Percentiles rank a stretch among this genome's conserved stretches.
Evolutionary conservation across 331 rosid species (phyloP).

Genomic region (Dryas integrifolia): DNA sequence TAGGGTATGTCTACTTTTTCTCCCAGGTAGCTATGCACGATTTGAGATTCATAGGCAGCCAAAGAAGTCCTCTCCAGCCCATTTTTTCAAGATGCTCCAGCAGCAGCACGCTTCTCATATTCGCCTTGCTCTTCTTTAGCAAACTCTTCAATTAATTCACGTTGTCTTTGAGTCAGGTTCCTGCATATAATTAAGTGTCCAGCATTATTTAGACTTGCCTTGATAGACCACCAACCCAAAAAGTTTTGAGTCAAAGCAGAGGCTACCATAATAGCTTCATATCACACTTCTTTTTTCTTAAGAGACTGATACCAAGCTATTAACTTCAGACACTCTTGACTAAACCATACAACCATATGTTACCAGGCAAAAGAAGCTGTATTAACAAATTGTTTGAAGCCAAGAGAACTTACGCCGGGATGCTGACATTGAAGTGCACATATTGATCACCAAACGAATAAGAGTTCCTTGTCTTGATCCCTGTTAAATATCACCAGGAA

Average conservation of each 20-base stretch:
- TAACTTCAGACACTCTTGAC: no score
- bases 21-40: constrained; percentile 1
- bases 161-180: constrained; percentile 72
- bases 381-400: neutral
- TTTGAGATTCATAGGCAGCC: neutral
- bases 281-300: no score
- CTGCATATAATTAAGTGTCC: constrained; percentile 33
- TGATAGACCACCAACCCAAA: neutral
- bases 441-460: constrained; percentile 72
- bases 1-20: neutral
- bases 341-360: no score
- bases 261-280: neutral
- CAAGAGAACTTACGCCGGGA: constrained; percentile 55
- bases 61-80: constrained; percentile 1
- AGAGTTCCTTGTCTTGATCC: constrained; percentile 65
- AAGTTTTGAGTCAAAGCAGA: neutral
- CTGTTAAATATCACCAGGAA: constrained; percentile 34
- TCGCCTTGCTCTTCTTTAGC: constrained; percentile 88
- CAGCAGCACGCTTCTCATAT: constrained; percentile 46
- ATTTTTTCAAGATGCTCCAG: constrained; percentile 63
- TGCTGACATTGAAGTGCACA: constrained; percentile 83
- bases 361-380: neutral
- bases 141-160: constrained; percentile 78
- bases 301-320: no score
- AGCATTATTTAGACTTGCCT: neutral